Evolutionary conservation across 345 rosid species (phyloP).

Genomic region (Brassica cretica): DNA sequence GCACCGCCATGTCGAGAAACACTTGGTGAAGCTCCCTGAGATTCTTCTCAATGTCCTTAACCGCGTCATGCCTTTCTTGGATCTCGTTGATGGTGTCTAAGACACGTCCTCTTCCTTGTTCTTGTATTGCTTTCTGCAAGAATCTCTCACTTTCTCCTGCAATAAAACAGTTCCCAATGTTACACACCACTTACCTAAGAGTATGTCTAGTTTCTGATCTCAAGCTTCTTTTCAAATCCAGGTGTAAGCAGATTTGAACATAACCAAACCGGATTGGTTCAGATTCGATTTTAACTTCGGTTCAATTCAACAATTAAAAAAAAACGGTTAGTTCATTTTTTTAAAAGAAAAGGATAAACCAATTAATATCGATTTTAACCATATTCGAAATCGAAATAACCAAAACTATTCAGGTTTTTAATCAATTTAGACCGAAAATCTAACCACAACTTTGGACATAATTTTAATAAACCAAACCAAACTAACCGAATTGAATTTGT

Average conservation of each 20-base stretch:
- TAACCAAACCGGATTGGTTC: neutral
- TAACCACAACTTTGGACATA: neutral
- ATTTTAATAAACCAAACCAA: too few species aligned
- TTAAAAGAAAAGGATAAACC: too few species aligned
- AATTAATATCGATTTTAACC: neutral
- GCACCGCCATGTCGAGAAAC: constrained; percentile 82
- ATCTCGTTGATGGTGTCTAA: constrained; percentile 78
- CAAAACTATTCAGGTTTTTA: neutral
- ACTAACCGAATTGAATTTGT: neutral
- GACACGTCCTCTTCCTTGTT: constrained; percentile 85
- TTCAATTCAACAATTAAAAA: neutral
- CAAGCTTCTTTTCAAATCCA: neutral
- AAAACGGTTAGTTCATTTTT: too few species aligned
- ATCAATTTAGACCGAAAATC: neutral
- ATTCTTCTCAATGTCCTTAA: constrained; percentile 73
- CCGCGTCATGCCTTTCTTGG: constrained; percentile 90
- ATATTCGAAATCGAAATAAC: neutral
- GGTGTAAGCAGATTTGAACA: neutral
- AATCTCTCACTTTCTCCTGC: constrained; percentile 91
- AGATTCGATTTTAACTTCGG: neutral
- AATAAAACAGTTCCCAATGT: constrained; percentile 15
- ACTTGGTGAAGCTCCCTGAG: constrained; percentile 87
- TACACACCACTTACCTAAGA: constrained; percentile 10
- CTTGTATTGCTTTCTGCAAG: constrained; percentile 86
- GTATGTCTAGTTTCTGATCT: neutral